Percentiles rank a stretch among this genome's conserved stretches.
Conservation (phyloP, 2,329 filamentous ascomycete genomes). For the Trichophyton equinum region DNA sequence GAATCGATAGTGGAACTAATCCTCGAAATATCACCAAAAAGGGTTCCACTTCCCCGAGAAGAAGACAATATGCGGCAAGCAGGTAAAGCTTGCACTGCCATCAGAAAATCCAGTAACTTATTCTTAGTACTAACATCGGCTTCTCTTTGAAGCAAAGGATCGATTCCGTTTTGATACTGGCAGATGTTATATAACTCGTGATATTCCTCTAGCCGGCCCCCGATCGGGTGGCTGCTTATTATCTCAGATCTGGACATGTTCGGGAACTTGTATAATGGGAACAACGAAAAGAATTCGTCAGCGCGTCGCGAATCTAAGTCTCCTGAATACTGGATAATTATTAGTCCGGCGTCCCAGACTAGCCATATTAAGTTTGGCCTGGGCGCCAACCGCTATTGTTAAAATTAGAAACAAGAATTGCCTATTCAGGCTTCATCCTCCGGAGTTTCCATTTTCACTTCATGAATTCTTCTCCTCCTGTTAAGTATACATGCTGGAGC, state of each 20-base stretch:
- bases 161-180: neutral
- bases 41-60: neutral
- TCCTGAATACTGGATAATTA: neutral
- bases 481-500: too few relatives aligned
- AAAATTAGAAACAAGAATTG: too few relatives aligned
- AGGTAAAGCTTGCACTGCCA: too few relatives aligned
- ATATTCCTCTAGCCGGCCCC: neutral
- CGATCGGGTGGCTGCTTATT: neutral
- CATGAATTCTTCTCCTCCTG: too few relatives aligned
- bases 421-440: too few relatives aligned
- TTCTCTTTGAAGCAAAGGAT: neutral
- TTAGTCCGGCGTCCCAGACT: neutral
- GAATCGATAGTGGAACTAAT: neutral
- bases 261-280: neutral
- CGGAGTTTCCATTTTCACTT: too few relatives aligned
- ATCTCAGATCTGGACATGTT: neutral
- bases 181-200: neutral
- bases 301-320: neutral
- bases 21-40: neutral
- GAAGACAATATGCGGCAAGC: too few relatives aligned
- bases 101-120: neutral
- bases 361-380: too few relatives aligned
- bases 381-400: too few relatives aligned
- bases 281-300: neutral
- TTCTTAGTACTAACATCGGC: neutral